These are phyloP conservation scores for Neocucurbitaria cava DNA, from an alignment of 2,329 filamentous ascomycete genomes.

Conservation along the genomic window DNA sequence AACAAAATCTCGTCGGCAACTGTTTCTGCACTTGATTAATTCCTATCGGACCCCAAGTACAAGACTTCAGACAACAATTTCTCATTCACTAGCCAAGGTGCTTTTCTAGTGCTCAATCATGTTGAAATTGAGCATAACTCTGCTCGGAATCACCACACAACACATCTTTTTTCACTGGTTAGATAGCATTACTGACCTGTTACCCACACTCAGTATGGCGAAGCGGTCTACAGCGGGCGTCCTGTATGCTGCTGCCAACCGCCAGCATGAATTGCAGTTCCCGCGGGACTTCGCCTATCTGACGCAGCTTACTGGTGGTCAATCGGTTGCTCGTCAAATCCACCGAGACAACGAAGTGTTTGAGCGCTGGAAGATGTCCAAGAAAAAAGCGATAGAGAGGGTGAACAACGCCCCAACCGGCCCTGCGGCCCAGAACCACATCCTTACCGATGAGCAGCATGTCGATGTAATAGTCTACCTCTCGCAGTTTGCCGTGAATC, in stretches of 20 bases:
- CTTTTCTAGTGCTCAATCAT: no score
- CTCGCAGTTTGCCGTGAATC: neutral
- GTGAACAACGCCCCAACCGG: neutral
- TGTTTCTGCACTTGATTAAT: no score
- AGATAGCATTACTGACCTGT: no score
- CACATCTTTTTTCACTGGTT: no score
- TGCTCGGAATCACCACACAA: no score
- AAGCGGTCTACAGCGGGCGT: neutral
- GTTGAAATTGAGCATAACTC: no score
- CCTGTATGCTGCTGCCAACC: constrained; percentile 4
- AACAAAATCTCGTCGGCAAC: no score
- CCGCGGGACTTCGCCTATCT: neutral
- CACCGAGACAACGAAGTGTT: neutral
- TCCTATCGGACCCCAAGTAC: no score
- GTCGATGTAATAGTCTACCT: neutral
- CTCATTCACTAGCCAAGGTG: no score
- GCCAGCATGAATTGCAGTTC: neutral
- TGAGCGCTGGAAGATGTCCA: neutral
- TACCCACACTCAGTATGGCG: no score
- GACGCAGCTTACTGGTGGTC: neutral
- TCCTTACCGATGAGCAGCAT: neutral
- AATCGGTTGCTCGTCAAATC: neutral
- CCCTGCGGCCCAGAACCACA: neutral
- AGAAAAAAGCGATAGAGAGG: neutral
- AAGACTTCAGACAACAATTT: no score